Evolutionary conservation across 371 early-diverging fungal genomes (phyloP).

Genomic region (Rhizopus stolonifer): DNA sequence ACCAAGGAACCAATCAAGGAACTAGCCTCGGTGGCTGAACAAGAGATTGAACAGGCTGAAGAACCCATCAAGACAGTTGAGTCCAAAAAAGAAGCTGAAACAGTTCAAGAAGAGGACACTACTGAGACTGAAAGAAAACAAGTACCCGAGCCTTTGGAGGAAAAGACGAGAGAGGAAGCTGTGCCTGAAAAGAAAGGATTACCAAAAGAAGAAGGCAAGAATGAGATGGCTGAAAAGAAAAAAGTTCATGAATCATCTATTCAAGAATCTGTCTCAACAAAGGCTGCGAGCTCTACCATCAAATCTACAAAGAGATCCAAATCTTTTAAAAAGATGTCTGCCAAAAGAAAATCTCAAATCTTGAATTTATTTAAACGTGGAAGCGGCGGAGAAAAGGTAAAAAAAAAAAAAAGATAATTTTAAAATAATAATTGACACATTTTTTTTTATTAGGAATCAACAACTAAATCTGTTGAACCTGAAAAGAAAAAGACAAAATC

Average conservation of each 20-base stretch:
- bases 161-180: background rate
- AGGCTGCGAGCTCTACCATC: background rate
- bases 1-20: background rate
- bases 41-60: background rate
- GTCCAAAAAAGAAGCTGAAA: background rate
- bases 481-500: constrained; percentile 5
- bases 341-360: constrained; percentile 28
- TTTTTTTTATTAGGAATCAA: background rate
- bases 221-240: background rate
- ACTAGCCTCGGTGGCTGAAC: too few species aligned
- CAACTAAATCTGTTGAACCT: background rate
- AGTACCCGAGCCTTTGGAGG: background rate
- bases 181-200: background rate
- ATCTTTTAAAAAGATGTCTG: constrained; percentile 9
- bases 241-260: background rate
- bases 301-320: background rate
- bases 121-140: background rate
- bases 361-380: constrained; percentile 25
- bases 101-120: background rate
- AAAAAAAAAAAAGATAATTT: background rate
- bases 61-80: background rate
- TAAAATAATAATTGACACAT: background rate
- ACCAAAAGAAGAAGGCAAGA: constrained; percentile 3
- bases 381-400: constrained; percentile 15
- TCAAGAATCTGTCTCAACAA: background rate